phyloP scores from a whole-genome alignment of 257 asterid genomes.

The Plantago major region DNA sequence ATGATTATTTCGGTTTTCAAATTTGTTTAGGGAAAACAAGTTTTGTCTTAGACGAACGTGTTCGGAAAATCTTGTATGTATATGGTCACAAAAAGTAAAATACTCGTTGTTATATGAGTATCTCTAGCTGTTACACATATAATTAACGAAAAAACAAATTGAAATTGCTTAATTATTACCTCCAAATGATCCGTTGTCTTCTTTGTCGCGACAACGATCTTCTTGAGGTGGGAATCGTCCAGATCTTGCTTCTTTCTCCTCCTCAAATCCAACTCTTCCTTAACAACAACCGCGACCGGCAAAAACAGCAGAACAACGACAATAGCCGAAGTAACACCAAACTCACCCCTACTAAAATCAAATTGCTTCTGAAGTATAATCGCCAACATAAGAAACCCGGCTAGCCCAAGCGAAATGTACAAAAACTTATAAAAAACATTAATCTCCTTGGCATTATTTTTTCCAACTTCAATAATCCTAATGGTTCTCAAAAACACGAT shows the following conservation, averaged over 20 bases:
- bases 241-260: not conserved
- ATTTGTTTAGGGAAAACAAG: too few relatives aligned
- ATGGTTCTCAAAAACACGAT: slow-evolving; percentile 24
- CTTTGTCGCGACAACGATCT: not conserved
- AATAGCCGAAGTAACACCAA: slow-evolving; percentile 19
- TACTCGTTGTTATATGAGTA: too few relatives aligned
- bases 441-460: slow-evolving; percentile 19
- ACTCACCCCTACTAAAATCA: slow-evolving; percentile 19
- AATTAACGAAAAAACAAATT: too few relatives aligned
- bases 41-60: too few relatives aligned
- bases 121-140: too few relatives aligned
- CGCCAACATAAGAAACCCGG: slow-evolving; percentile 37
- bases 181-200: too few relatives aligned
- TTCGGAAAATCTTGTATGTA: too few relatives aligned
- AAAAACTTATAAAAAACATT: slow-evolving; percentile 36
- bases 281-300: slow-evolving; percentile 31
- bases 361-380: slow-evolving; percentile 32
- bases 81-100: too few relatives aligned
- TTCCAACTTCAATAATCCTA: slow-evolving; percentile 26
- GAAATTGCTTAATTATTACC: too few relatives aligned
- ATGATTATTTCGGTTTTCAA: too few relatives aligned
- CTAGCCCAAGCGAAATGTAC: slow-evolving; percentile 36
- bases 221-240: not conserved
- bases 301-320: slow-evolving; percentile 36
- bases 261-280: slow-evolving; percentile 29